phyloP scores from a whole-genome alignment of 331 rosid genomes.

The Quercus lobata region DNA sequence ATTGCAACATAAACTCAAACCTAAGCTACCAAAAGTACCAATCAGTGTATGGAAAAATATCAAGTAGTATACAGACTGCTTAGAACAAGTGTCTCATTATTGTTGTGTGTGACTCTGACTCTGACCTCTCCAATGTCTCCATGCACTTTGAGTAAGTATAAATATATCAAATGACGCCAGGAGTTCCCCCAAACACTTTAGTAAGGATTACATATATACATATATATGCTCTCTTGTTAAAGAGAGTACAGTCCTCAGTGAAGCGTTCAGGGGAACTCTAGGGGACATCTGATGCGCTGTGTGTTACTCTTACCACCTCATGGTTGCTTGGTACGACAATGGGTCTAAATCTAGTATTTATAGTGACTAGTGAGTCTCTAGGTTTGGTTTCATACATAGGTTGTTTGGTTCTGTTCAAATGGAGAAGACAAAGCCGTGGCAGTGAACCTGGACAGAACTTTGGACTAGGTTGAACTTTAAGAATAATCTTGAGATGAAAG shows the following conservation, averaged over 20 bases:
- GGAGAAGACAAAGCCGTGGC: not conserved
- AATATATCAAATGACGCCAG: conserved; percentile 12
- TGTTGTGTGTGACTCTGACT: not conserved
- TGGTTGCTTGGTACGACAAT: not conserved
- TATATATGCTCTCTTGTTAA: not conserved
- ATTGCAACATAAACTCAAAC: not conserved
- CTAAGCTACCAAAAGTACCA: too few relatives aligned
- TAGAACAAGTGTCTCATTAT: not conserved
- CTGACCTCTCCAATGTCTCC: not conserved
- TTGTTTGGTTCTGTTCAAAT: not conserved
- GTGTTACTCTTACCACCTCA: not conserved
- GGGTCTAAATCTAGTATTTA: not conserved
- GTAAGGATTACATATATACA: not conserved
- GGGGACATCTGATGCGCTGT: not conserved
- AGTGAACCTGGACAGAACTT: conserved; percentile 23
- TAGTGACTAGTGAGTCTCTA: not conserved
- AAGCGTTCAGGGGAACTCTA: not conserved
- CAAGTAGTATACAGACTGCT: too few relatives aligned
- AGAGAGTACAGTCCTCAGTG: not conserved
- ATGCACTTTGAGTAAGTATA: not conserved
- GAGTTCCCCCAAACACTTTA: conserved; percentile 35
- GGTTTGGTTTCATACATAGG: not conserved
- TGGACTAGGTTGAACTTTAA: not conserved
- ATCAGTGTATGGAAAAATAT: too few relatives aligned
- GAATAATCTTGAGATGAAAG: conserved; percentile 12